Conservation (phyloP, 1,284 basidiomycete species). For the Cystobasidiaceae sp. region DNA sequence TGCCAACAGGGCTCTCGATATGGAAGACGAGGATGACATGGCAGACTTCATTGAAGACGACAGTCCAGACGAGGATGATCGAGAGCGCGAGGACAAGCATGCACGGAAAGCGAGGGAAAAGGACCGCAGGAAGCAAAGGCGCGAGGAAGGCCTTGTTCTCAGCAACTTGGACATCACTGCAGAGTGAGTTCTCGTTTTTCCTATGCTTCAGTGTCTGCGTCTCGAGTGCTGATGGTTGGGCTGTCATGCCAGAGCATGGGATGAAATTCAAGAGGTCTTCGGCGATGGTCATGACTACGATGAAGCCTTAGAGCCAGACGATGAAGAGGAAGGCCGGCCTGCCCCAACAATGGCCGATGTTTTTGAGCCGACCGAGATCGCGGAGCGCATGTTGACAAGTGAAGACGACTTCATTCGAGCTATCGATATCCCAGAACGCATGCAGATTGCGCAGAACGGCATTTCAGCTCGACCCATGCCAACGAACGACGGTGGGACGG, state of each 20-base stretch:
- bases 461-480: constrained; percentile 53
- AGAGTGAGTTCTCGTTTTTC: constrained; percentile 68
- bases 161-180: constrained; percentile 38
- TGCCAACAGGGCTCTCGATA: constrained; percentile 48
- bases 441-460: constrained; percentile 87
- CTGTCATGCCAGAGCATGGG: constrained; percentile 80
- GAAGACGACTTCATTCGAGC: constrained; percentile 89
- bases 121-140: constrained; percentile 51
- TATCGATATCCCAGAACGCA: constrained; percentile 89
- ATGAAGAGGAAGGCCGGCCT: constrained; percentile 57
- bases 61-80: constrained; percentile 45
- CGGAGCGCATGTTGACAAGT: constrained; percentile 81
- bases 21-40: constrained; percentile 54
- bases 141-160: constrained; percentile 71
- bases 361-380: constrained; percentile 96
- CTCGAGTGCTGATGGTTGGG: no score
- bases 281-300: constrained; percentile 96
- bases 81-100: constrained; percentile 30
- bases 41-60: constrained; percentile 79
- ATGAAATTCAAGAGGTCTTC: constrained; percentile 94
- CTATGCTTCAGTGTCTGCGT: no score
- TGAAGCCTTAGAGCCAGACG: constrained; percentile 79
- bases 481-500: background rate
- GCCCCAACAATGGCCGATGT: constrained; percentile 81
- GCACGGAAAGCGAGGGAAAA: constrained; percentile 42